Percentiles rank a stretch among this genome's conserved stretches.
Evolutionary conservation across 139 green algal genomes (phyloP).

Genomic region (Astrephomene gubernaculifera): DNA sequence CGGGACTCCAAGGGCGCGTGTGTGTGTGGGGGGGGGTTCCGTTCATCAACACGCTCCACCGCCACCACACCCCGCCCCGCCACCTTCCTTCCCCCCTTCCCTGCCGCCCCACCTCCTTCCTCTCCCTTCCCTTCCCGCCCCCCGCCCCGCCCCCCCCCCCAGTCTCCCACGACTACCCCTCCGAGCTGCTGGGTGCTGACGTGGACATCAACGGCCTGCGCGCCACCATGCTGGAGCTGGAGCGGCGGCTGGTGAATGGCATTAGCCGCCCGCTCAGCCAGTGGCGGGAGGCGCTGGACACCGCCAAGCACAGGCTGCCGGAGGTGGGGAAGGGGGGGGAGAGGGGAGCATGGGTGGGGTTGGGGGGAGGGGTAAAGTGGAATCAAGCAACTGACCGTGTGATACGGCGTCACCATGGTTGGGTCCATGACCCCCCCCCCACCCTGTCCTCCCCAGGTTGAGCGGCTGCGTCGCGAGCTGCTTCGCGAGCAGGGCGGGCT

Average conservation of each 20-base stretch:
- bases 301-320: constrained; percentile 34
- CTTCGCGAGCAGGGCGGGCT: constrained; percentile 29
- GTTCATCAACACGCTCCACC: not conserved
- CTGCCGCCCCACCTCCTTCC: not conserved
- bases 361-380: not conserved
- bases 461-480: constrained; percentile 29
- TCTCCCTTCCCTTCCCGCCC: not conserved
- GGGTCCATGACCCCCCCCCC: no score
- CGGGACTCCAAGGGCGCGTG: not conserved
- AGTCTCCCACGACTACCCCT: constrained; percentile 37
- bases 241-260: constrained; percentile 40
- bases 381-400: no score
- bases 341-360: not conserved
- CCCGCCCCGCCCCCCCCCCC: not conserved
- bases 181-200: constrained; percentile 36
- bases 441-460: constrained; percentile 4
- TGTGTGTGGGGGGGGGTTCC: not conserved
- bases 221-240: constrained; percentile 26
- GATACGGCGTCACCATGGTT: not conserved
- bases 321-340: not conserved
- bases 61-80: not conserved
- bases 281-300: constrained; percentile 50
- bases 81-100: no score
- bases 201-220: constrained; percentile 40
- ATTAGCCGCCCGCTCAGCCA: constrained; percentile 37